A percentile compares a stretch with the other conserved stretches of the same genome.
Evolutionary conservation across 768 basidiomycete genomes (phyloP).

Genomic region (Trametes punicea): DNA sequence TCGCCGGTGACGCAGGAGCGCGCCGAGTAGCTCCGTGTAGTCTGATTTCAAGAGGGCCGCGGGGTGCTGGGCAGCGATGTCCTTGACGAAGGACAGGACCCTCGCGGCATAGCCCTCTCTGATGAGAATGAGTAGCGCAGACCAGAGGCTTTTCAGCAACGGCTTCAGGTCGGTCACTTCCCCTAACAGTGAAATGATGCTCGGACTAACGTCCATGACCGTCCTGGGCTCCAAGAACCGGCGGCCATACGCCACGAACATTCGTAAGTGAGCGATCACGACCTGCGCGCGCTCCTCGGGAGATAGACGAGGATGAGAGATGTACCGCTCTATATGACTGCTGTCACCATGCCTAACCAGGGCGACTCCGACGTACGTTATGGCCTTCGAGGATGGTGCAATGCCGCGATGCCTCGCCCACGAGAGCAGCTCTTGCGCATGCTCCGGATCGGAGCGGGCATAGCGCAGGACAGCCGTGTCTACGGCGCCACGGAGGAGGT

Average conservation of each 20-base stretch:
- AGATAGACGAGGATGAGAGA: conserved; percentile 2
- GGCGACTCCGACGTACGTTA: conserved; percentile 1
- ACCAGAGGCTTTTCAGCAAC: not conserved
- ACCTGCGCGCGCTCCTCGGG: conserved; percentile 3
- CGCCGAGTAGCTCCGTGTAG: conserved; percentile 34
- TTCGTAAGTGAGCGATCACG: not conserved
- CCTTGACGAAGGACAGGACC: conserved; percentile 40
- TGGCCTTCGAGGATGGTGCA: not conserved
- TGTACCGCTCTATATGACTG: conserved; percentile 9
- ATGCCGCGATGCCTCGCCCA: conserved; percentile 9
- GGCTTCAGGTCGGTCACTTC: not conserved
- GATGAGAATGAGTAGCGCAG: conserved; percentile 2
- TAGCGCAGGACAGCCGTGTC: conserved; percentile 3
- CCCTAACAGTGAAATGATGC: not conserved
- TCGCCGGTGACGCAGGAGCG: conserved; percentile 41
- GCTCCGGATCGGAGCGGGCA: conserved; percentile 1
- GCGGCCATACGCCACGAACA: conserved; percentile 2
- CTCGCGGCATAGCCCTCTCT: conserved; percentile 29
- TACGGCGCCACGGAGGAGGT: conserved; percentile 2
- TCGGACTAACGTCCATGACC: not conserved
- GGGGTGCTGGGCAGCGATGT: conserved; percentile 34
- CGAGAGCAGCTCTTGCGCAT: conserved; percentile 14
- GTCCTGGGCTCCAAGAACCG: conserved; percentile 1
- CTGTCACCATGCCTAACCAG: conserved; percentile 5
- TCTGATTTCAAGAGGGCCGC: conserved; percentile 40